Conservation (phyloP, 345 rosid species). For the Gossypium raimondii region DNA sequence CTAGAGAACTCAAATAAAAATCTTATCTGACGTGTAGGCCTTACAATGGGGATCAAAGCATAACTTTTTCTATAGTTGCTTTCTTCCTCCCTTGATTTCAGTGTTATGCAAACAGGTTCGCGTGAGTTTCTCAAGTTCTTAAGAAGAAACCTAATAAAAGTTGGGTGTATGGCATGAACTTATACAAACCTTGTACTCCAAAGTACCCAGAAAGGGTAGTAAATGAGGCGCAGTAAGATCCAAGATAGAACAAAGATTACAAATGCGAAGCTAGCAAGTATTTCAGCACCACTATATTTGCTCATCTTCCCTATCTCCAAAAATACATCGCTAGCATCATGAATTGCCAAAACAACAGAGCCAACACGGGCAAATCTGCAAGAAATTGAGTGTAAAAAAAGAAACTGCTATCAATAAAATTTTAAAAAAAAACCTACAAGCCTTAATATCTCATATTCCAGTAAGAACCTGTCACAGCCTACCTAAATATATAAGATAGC, state of each 20-base stretch:
- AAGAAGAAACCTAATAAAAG: neutral
- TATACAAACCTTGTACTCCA: conserved; percentile 95
- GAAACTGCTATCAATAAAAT: neutral
- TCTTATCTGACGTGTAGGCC: neutral
- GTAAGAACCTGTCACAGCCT: neutral
- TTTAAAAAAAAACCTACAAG: too few species aligned
- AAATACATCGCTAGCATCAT: conserved; percentile 92
- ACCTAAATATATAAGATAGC: conserved; percentile 87
- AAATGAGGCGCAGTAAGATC: conserved; percentile 81
- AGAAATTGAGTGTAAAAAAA: conserved; percentile 9
- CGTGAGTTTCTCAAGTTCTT: neutral
- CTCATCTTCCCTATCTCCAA: conserved; percentile 97
- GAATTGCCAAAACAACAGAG: conserved; percentile 87
- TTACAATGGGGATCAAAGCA: neutral
- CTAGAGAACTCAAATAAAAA: neutral
- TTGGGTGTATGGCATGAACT: neutral
- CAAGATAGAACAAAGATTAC: conserved; percentile 81
- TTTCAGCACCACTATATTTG: conserved; percentile 81
- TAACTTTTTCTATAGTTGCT: neutral
- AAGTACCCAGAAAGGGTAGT: conserved; percentile 93
- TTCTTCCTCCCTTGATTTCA: neutral
- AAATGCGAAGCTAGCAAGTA: conserved; percentile 66
- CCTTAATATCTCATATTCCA: neutral
- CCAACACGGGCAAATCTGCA: conserved; percentile 90
- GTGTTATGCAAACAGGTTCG: neutral